These are phyloP conservation scores for Moniliophthora roreri DNA, from an alignment of 1,284 basidiomycete genomes.

Conservation along the genomic window DNA sequence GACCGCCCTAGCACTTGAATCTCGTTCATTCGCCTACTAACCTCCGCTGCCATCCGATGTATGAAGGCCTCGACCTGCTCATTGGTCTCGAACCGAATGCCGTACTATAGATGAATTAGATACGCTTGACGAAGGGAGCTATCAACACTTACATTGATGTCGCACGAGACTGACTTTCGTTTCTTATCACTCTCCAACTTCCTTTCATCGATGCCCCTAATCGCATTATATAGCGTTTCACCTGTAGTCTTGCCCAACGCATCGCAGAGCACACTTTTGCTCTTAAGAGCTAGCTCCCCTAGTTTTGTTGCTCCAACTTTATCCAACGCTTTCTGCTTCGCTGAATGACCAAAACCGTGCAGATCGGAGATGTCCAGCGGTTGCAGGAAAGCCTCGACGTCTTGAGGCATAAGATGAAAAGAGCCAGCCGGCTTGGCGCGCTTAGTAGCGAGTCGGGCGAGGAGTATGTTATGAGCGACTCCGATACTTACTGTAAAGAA, in stretches of 20 bases:
- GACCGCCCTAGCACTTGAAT: constrained; percentile 70
- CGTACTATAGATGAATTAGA: constrained; percentile 61
- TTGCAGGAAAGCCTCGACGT: constrained; percentile 61
- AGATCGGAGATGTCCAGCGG: constrained; percentile 85
- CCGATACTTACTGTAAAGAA: constrained; percentile 78
- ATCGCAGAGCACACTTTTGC: constrained; percentile 64
- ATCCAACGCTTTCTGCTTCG: constrained; percentile 70
- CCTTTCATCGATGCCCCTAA: constrained; percentile 82
- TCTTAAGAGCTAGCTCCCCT: constrained; percentile 64
- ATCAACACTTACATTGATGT: constrained; percentile 75
- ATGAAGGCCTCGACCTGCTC: constrained; percentile 83
- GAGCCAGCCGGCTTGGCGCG: constrained; percentile 89
- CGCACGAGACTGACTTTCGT: constrained; percentile 86
- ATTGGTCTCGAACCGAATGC: constrained; percentile 86
- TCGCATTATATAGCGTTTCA: constrained; percentile 80
- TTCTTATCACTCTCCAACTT: constrained; percentile 81
- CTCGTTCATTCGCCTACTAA: constrained; percentile 67
- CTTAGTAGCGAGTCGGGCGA: constrained; percentile 90
- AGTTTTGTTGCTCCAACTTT: constrained; percentile 76
- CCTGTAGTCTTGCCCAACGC: constrained; percentile 83
- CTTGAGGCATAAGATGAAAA: constrained; percentile 65
- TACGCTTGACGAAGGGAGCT: constrained; percentile 8
- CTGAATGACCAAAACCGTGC: constrained; percentile 84
- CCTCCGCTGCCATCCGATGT: constrained; percentile 73
- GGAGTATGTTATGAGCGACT: constrained; percentile 87